Conservation (phyloP, 1,284 basidiomycete genomes). For the Rhodotorula sp. region DNA sequence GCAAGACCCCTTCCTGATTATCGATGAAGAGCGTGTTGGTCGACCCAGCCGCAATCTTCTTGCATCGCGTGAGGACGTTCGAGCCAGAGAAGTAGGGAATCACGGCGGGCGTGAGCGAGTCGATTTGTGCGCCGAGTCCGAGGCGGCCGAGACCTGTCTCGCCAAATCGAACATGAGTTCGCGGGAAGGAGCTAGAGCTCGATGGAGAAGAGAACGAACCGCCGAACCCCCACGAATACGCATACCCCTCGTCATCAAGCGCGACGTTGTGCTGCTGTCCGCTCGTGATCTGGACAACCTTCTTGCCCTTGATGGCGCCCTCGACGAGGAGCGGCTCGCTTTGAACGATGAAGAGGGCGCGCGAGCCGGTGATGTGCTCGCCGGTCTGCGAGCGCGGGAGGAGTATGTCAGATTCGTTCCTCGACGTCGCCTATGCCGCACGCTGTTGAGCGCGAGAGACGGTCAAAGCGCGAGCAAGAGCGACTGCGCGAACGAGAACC, state of each 20-base stretch:
- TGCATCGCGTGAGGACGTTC: conserved; percentile 64
- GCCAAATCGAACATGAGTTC: conserved; percentile 56
- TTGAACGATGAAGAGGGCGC: conserved; percentile 32
- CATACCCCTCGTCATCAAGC: conserved; percentile 71
- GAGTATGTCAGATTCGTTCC: neutral
- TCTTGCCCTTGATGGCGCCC: conserved; percentile 40
- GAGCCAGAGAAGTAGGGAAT: conserved; percentile 71
- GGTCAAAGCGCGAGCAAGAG: too few relatives aligned
- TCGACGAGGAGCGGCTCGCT: conserved; percentile 53
- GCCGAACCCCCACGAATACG: conserved; percentile 79
- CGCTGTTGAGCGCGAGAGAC: too few relatives aligned
- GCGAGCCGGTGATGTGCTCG: conserved; percentile 38
- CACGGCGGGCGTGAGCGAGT: conserved; percentile 65
- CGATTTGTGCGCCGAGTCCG: conserved; percentile 72
- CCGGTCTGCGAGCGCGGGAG: conserved; percentile 15
- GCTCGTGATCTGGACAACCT: conserved; percentile 75
- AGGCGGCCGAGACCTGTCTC: conserved; percentile 52
- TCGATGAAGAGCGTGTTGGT: conserved; percentile 81
- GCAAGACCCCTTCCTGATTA: conserved; percentile 62
- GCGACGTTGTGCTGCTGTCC: conserved; percentile 85
- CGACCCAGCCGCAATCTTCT: conserved; percentile 71
- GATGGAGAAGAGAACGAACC: conserved; percentile 21
- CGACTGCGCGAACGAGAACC: neutral
- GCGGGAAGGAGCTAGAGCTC: neutral
- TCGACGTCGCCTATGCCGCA: neutral